These are phyloP conservation scores for Penicillium sumatraense DNA, from an alignment of 2,329 filamentous ascomycete genomes.

Conservation along the genomic window DNA sequence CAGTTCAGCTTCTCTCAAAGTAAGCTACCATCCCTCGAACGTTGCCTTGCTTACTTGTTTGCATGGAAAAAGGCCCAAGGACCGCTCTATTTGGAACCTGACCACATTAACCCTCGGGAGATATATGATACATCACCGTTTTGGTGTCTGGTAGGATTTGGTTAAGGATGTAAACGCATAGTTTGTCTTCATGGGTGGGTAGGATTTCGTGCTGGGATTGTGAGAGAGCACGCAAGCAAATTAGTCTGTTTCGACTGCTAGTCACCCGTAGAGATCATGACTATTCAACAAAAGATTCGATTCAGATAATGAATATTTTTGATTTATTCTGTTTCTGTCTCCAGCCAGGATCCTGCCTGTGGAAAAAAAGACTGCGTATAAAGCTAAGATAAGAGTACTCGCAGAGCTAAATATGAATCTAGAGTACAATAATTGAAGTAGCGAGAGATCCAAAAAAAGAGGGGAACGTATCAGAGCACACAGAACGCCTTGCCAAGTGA, in stretches of 20 bases:
- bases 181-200: not conserved
- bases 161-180: not conserved
- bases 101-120: not conserved
- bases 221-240: not conserved
- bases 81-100: slow-evolving; percentile 2
- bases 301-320: not conserved
- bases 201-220: not conserved
- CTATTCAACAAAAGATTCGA: not conserved
- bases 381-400: not conserved
- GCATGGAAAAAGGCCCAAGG: not conserved
- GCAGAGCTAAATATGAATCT: slow-evolving; percentile 1
- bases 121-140: slow-evolving; percentile 5
- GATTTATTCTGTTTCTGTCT: not conserved
- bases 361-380: not conserved
- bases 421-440: slow-evolving; percentile 1
- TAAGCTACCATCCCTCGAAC: not conserved
- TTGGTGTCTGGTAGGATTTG: not conserved
- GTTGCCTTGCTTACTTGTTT: slow-evolving; percentile 1
- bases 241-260: not conserved
- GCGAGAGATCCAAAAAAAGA: not conserved
- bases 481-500: not conserved
- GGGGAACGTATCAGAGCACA: not conserved
- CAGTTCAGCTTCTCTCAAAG: not conserved
- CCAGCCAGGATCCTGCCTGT: not conserved
- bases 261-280: not conserved